Evolutionary conservation across 2,329 filamentous ascomycete species (phyloP), one percentile per base, ranked within the genome.

Genomic region (Diaporthe capsici): DNA sequence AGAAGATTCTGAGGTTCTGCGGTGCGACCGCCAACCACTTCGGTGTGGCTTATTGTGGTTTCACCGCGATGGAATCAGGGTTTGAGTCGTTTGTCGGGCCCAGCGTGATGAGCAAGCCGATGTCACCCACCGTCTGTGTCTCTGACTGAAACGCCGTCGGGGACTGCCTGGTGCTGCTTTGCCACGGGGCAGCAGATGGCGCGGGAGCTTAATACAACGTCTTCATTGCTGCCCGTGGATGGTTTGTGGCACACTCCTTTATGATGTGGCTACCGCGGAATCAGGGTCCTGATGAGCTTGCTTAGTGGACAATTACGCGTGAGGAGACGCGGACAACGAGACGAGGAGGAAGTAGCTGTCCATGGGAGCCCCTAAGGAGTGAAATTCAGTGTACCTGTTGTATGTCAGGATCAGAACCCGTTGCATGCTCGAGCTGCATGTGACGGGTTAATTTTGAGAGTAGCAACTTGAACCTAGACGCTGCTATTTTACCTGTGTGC

Each of bases 1-100:
- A 70, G 13, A 72, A 72, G 70, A 49, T 49, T 25, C 70, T 72
- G 55, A 72, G 34, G 55, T 10, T 58, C 55, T 60, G 70, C 13
- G 31, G 20, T 47, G 22, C 55, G n/a, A 47, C 57, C 28, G 25
- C 55, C 34, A 31, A 71, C 20, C 2, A 49, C 4, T 60, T 28
- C 42, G 47, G 65, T 51, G 22, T 70, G 34, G 49, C n/a, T 25
- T 17, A 25, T 28, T 42, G 20, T 37, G 49, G 22, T 12, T 12
- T 15, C 65, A 34, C n/a, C 13, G 22, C 15, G 20, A 28, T 61
- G 39, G 39, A 61, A 51, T 61, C 22, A 28, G 28, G 31, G 17
- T n/a, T n/a, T 5, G 53, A 25, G 25, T 49, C 28, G 42, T 20
- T 25, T 25, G 25, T 65, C n/a, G 25, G 42, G 25, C 4, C 25